Evolutionary conservation across 176 grass and related monocot genomes (phyloP).

Genomic region (Oryza glaberrima): DNA sequence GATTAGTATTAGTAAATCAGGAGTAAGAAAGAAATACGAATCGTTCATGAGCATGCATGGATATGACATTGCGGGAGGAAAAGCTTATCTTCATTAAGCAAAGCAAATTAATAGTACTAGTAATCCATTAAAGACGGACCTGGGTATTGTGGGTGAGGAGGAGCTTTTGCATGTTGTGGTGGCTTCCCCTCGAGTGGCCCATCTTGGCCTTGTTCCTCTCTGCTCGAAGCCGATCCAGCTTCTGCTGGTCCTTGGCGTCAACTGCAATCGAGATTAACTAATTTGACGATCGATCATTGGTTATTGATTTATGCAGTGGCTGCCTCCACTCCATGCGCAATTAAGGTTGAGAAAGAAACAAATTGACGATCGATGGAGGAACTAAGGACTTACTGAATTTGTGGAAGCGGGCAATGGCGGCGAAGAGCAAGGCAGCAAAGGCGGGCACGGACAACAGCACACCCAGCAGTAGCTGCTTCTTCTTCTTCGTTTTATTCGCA

Average conservation of each 20-base stretch:
- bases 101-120: too few relatives aligned
- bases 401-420: conserved; percentile 6
- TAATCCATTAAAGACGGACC: too few relatives aligned
- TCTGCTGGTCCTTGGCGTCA: conserved; percentile 19
- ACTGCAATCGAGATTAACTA: conserved; percentile 13
- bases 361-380: too few relatives aligned
- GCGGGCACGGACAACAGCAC: conserved; percentile 26
- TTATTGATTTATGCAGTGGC: too few relatives aligned
- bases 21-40: too few relatives aligned
- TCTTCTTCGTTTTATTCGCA: neutral
- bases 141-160: conserved; percentile 12
- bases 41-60: too few relatives aligned
- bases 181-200: conserved; percentile 34
- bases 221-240: conserved; percentile 26
- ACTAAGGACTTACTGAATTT: conserved; percentile 9
- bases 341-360: too few relatives aligned
- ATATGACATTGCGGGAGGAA: too few relatives aligned
- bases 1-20: too few relatives aligned
- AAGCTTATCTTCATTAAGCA: too few relatives aligned
- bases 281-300: too few relatives aligned
- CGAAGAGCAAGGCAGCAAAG: conserved; percentile 14
- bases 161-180: conserved; percentile 49
- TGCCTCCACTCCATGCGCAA: too few relatives aligned
- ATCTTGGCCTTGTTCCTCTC: conserved; percentile 31
- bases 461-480: neutral